Evolutionary conservation across 176 grass and related monocot species (phyloP).

Genomic region (Themeda triandra): DNA sequence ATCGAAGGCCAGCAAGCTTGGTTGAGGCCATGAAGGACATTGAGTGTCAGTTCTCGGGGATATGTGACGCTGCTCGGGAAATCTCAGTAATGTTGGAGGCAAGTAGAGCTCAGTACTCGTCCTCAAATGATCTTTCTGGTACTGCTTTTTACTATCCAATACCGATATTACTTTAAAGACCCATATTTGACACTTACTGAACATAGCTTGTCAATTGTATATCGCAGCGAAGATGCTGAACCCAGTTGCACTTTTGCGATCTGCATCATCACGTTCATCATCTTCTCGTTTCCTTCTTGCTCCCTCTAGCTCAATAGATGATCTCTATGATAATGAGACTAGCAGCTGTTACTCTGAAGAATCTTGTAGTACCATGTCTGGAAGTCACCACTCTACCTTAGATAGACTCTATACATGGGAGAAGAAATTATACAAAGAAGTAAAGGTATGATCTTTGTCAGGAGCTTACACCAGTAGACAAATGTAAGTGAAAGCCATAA

Average conservation of each 20-base stretch:
- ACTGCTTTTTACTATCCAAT: constrained; percentile 49
- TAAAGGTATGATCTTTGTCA: constrained; percentile 62
- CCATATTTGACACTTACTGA: constrained; percentile 26
- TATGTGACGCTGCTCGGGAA: constrained; percentile 77
- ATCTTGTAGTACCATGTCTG: constrained; percentile 63
- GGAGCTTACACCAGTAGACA: neutral
- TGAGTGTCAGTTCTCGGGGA: constrained; percentile 70
- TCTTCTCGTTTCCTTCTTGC: constrained; percentile 75
- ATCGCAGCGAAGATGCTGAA: constrained; percentile 78
- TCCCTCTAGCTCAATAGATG: constrained; percentile 69
- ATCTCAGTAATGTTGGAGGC: constrained; percentile 87
- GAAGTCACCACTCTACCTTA: constrained; percentile 88
- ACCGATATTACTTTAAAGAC: constrained; percentile 19
- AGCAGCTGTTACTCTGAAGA: constrained; percentile 77
- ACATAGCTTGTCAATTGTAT: constrained; percentile 23
- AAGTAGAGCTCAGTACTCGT: constrained; percentile 73
- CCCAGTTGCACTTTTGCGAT: constrained; percentile 69
- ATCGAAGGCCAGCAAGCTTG: constrained; percentile 65
- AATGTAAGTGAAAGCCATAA: neutral
- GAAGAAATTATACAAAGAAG: constrained; percentile 97
- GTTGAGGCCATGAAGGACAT: constrained; percentile 86
- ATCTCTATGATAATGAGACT: constrained; percentile 77
- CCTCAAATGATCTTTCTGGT: constrained; percentile 85
- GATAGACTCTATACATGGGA: constrained; percentile 96
- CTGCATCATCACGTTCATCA: constrained; percentile 73